Evolutionary conservation across 257 asterid genomes (phyloP).

Genomic region (Dorcoceras hygrometricum): DNA sequence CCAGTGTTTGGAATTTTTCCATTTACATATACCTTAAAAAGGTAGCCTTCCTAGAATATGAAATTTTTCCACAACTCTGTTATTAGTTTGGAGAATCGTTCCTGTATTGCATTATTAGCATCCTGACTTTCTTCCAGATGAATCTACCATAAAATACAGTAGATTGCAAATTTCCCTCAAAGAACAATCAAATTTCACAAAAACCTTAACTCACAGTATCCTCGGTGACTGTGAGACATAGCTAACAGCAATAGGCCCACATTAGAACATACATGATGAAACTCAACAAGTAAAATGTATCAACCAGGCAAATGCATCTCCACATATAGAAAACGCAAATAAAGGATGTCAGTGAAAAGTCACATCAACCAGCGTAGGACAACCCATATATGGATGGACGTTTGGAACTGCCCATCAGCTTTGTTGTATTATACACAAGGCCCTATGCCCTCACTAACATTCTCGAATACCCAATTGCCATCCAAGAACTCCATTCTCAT

Average conservation of each 20-base stretch:
- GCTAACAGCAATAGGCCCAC: neutral
- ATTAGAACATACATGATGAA: neutral
- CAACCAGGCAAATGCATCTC: neutral
- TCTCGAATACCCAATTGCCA: neutral
- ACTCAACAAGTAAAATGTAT: neutral
- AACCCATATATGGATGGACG: neutral
- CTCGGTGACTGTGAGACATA: neutral
- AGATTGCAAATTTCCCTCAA: neutral
- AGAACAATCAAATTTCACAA: neutral
- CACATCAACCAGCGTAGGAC: neutral
- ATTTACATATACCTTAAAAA: neutral
- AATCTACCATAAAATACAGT: conserved; percentile 15
- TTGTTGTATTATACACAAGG: neutral
- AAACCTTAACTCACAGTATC: conserved; percentile 4
- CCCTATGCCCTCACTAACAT: neutral
- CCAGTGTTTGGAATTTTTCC: neutral
- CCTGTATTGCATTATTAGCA: conserved; percentile 3
- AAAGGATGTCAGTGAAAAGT: neutral
- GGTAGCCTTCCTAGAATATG: conserved; percentile 8
- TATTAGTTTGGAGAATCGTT: neutral
- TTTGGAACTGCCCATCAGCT: neutral
- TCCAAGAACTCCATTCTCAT: neutral
- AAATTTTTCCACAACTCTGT: neutral
- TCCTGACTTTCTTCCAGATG: conserved; percentile 4
- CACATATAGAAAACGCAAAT: neutral